Conservation (phyloP, 495 filamentous ascomycete genomes). For the Penicilliopsis zonata region DNA sequence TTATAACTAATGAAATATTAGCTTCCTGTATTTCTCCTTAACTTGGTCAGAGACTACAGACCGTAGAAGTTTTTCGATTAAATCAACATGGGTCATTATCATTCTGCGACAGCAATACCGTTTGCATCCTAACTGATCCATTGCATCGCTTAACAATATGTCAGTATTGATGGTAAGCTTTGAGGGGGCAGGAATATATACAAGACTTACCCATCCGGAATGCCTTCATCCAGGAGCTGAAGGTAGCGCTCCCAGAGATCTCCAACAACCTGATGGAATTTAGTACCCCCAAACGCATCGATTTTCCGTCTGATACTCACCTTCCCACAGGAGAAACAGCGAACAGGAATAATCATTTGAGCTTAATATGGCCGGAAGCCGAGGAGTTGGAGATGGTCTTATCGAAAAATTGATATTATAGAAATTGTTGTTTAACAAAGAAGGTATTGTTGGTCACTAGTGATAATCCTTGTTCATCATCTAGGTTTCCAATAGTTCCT, state of each 20-base stretch:
- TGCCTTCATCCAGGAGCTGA: slow-evolving; percentile 62
- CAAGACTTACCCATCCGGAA: slow-evolving; percentile 62
- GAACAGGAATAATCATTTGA: slow-evolving; percentile 94
- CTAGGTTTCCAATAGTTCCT: no score
- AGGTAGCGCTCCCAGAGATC: slow-evolving; percentile 96
- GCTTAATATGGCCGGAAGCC: no score
- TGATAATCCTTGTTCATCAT: no score
- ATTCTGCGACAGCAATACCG: slow-evolving; percentile 97
- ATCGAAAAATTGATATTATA: no score
- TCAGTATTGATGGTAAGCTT: slow-evolving; percentile 2
- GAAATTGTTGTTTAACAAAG: no score
- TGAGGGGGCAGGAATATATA: no score
- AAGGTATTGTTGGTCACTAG: no score
- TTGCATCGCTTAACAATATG: slow-evolving; percentile 55
- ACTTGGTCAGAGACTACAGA: slow-evolving; percentile 26
- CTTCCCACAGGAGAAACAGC: slow-evolving; percentile 99
- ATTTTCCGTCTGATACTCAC: slow-evolving; percentile 34
- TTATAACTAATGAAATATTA: slow-evolving; percentile 11
- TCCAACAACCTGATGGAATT: slow-evolving; percentile 72
- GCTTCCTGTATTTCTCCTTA: not conserved
- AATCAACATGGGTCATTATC: slow-evolving; percentile 99
- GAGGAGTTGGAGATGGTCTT: no score
- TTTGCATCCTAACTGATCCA: slow-evolving; percentile 86
- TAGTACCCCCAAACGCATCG: no score
- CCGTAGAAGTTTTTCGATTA: slow-evolving; percentile 97